These are phyloP conservation scores for Macroventuria anomochaeta DNA, from an alignment of 2,329 filamentous ascomycete species.

Conservation along the genomic window DNA sequence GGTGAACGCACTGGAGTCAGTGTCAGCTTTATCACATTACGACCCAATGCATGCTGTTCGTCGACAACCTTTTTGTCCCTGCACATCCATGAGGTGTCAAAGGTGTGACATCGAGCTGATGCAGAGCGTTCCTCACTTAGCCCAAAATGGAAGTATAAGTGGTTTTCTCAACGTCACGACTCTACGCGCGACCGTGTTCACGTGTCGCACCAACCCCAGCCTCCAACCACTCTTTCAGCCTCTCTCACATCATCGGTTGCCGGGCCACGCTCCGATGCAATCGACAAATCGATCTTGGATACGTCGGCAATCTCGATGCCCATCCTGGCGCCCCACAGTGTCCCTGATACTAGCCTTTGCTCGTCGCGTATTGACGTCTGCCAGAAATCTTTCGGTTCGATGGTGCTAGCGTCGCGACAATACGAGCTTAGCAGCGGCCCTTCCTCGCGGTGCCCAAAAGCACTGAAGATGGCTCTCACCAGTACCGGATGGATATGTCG, in stretches of 20 bases:
- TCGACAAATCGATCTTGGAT: conserved; percentile 30
- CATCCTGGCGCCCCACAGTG: conserved; percentile 18
- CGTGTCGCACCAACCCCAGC: conserved; percentile 27
- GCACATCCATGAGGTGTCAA: not conserved
- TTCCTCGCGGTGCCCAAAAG: not conserved
- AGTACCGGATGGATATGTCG: too few species aligned
- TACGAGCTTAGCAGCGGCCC: not conserved
- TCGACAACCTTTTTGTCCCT: not conserved
- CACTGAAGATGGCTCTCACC: not conserved
- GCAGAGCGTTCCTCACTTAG: not conserved
- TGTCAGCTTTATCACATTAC: too few species aligned
- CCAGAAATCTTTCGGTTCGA: not conserved
- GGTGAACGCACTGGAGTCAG: too few species aligned
- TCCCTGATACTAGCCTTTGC: conserved; percentile 32
- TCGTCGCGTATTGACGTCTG: conserved; percentile 28
- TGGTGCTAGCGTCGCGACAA: conserved; percentile 1
- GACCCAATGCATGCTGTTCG: too few species aligned
- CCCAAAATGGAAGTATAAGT: conserved; percentile 17
- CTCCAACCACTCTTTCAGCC: conserved; percentile 19
- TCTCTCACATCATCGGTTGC: conserved; percentile 23
- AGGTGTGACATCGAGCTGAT: conserved; percentile 3
- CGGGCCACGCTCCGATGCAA: conserved; percentile 19
- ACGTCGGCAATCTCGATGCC: conserved; percentile 26
- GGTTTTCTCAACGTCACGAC: conserved; percentile 26
- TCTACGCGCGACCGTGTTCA: conserved; percentile 28